A percentile compares a stretch with the other conserved stretches of the same genome.
phyloP scores from a whole-genome alignment of 2,329 filamentous ascomycete species.

The Aspergillus ustus region DNA sequence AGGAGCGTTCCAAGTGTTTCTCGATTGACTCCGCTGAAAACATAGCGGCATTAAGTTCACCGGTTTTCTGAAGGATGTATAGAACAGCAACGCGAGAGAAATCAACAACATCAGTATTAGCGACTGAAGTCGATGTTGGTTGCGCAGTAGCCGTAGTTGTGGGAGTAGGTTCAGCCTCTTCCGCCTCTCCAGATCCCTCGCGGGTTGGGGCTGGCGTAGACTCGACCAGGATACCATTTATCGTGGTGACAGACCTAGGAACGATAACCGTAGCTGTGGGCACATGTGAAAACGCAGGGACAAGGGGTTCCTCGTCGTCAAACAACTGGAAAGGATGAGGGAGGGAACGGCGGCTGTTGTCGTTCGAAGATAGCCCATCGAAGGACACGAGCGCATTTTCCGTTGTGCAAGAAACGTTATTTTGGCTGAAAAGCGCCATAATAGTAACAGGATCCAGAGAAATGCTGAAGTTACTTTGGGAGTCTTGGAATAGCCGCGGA shows the following conservation, averaged over 20 bases:
- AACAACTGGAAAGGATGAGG: conserved; percentile 4
- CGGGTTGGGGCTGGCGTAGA: conserved; percentile 10
- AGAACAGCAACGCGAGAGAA: conserved; percentile 49
- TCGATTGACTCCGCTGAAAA: conserved; percentile 36
- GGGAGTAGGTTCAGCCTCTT: conserved; percentile 30
- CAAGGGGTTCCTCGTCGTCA: conserved; percentile 13
- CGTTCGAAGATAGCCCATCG: conserved; percentile 55
- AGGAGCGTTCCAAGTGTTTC: conserved; percentile 34
- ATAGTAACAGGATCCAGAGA: conserved; percentile 72
- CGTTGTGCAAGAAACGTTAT: conserved; percentile 76
- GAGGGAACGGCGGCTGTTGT: conserved; percentile 33
- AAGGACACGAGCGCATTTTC: conserved; percentile 91
- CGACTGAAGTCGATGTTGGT: conserved; percentile 23
- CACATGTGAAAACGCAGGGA: conserved; percentile 12
- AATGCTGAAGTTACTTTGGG: conserved; percentile 73
- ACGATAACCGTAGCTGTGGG: conserved; percentile 27
- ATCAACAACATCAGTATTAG: conserved; percentile 31
- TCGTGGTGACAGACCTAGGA: conserved; percentile 35
- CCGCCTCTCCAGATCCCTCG: conserved; percentile 12
- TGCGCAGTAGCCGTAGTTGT: conserved; percentile 27
- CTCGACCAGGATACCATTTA: conserved; percentile 46
- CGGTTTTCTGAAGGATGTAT: conserved; percentile 43
- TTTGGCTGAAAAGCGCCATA: conserved; percentile 74
- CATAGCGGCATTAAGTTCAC: conserved; percentile 34
- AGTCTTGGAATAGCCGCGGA: conserved; percentile 70